Evolutionary conservation across 495 filamentous ascomycete species (phyloP).

Genomic region (Jackrogersella multiformis): DNA sequence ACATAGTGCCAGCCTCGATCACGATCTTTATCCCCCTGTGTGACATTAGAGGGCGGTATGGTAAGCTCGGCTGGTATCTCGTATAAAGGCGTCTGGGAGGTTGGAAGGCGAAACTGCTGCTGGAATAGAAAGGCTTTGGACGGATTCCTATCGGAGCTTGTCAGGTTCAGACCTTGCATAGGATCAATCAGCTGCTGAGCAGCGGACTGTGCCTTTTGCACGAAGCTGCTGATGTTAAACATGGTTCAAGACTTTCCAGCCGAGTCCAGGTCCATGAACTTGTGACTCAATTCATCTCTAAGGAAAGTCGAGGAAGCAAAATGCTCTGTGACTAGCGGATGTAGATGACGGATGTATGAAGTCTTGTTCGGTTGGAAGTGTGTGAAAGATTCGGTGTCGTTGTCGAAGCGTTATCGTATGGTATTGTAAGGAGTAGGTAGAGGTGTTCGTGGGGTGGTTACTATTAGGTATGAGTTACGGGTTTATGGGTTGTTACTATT

Average conservation of each 20-base stretch:
- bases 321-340: neutral
- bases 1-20: constrained; percentile 84
- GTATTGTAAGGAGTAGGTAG: too few relatives aligned
- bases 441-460: too few relatives aligned
- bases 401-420: too few relatives aligned
- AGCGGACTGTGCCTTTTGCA: constrained; percentile 80
- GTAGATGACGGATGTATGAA: neutral
- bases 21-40: constrained; percentile 68
- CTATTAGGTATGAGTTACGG: too few relatives aligned
- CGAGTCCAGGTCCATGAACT: constrained; percentile 42
- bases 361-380: too few relatives aligned
- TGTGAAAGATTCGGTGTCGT: neutral
- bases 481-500: too few relatives aligned
- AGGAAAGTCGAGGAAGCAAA: constrained; percentile 1
- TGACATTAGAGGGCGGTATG: constrained; percentile 70
- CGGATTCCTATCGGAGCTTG: constrained; percentile 75
- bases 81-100: constrained; percentile 87
- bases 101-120: constrained; percentile 93
- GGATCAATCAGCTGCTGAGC: constrained; percentile 90
- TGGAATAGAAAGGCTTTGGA: constrained; percentile 94
- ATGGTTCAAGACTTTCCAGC: constrained; percentile 55
- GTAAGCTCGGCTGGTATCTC: constrained; percentile 97
- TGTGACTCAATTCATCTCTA: constrained; percentile 45
- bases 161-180: constrained; percentile 71
- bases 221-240: constrained; percentile 82